phyloP scores from a whole-genome alignment of 148 eudicot genomes.

The Fagopyrum esculentum region DNA sequence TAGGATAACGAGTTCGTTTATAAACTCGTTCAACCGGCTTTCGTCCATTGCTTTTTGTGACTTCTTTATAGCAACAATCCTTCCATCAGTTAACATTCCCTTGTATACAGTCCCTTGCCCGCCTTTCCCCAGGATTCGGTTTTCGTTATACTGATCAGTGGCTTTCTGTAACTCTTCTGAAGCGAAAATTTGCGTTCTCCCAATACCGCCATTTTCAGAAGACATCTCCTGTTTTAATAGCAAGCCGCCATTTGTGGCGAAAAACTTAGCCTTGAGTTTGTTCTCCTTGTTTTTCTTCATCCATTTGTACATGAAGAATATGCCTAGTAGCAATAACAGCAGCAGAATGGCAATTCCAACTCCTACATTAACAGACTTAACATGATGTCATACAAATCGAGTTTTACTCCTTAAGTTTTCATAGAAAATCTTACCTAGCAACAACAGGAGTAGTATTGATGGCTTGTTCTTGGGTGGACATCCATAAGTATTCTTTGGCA shows the following conservation, averaged over 20 bases:
- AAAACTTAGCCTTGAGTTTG: background rate
- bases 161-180: background rate
- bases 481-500: background rate
- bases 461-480: background rate
- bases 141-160: background rate
- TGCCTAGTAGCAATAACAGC: background rate
- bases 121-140: background rate
- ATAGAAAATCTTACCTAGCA: background rate
- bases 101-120: background rate
- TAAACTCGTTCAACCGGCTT: background rate
- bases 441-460: background rate
- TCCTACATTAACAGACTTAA: background rate
- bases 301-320: background rate
- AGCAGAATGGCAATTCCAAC: background rate
- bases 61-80: background rate
- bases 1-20: background rate
- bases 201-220: background rate
- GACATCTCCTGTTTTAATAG: background rate
- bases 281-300: background rate
- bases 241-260: background rate
- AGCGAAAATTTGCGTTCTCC: background rate
- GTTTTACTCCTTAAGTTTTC: too few species aligned
- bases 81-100: background rate
- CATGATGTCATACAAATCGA: background rate
- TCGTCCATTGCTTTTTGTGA: background rate